Base-by-base conservation (phyloP, 164 flowering plant species). In the Euptelea pleiosperma region DNA sequence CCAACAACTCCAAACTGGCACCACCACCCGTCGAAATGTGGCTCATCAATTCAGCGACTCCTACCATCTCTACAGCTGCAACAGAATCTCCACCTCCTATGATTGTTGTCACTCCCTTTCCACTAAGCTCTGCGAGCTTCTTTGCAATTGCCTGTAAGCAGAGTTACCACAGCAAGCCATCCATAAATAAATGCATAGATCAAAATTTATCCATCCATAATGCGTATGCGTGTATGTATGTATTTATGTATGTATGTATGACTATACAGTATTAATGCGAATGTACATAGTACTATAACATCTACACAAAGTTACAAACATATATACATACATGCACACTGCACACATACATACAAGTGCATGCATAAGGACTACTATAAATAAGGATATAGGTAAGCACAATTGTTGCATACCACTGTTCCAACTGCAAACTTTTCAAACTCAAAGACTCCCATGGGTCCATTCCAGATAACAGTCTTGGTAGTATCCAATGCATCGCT, bases 11-110 rank as follows among this genome's bases (percentile, higher is more conserved):
- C 74, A 87, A 73, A 73, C 88, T 84, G 31, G 94, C 94, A 75
- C 94, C 94, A 64, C 94, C 94, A 49, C 94, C 94, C 0, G 94
- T 87, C 6, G 94, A 87, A 31, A 87, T 84, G 82, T 87, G 94
- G 77, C 90, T 87, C 90, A 87, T 86, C 63, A 67, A 63, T 3
- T 69, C 78, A 3, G 89, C 89, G 25, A 86, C 79, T 61, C 93
- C 93, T 1, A 77, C 87, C 62, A 83, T 83, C 71, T 86, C 93
- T 21, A 86, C 92, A 0, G 92, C 92, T 2, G 92, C 89, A 41
- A 83, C 92, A 6, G 92, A 86, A 57, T 86, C 89, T 37, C 92
- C 92, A 22, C 92, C 92, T 59, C 92, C 92, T 16, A 86, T 86
- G 60, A 86, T 86, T 45, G 89, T 86, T 31, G 84, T 83, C 64